A percentile compares a stretch with the other conserved stretches of the same genome.
These are phyloP conservation scores for Chrysanthemum makinoi DNA, from an alignment of 129 eudicot genomes.

Conservation along the genomic window DNA sequence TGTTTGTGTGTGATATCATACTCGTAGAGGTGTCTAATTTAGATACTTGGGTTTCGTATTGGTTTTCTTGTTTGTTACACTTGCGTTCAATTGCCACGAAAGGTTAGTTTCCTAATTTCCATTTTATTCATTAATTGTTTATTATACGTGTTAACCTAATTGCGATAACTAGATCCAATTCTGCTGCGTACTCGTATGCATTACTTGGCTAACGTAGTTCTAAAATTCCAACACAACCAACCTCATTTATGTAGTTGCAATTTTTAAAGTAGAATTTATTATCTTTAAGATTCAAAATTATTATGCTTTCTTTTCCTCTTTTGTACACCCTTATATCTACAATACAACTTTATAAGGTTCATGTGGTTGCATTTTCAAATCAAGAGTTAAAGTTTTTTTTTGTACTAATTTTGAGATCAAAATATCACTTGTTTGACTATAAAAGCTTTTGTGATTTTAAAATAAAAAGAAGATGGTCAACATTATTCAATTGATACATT, in stretches of 20 bases:
- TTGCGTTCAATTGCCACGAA: no score
- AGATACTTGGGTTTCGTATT: no score
- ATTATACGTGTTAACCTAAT: no score
- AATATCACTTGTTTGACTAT: not conserved
- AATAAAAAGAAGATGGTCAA: constrained; percentile 16
- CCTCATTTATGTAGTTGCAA: constrained; percentile 5
- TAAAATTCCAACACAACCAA: not conserved
- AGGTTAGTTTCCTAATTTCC: no score
- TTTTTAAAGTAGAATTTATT: not conserved
- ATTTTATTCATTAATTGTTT: no score
- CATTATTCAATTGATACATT: no score
- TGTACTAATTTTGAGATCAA: not conserved
- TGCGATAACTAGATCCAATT: no score
- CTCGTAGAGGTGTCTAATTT: no score
- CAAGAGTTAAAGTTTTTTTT: not conserved
- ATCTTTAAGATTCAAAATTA: not conserved
- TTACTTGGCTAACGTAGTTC: no score
- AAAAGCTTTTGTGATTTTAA: not conserved
- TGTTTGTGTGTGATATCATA: no score
- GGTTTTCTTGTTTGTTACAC: no score
- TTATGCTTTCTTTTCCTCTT: not conserved
- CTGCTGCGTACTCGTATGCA: no score
- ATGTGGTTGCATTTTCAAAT: constrained; percentile 9
- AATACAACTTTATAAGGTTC: not conserved
- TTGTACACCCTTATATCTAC: not conserved